phyloP scores from a whole-genome alignment of 1,284 basidiomycete species.

The Phellinidium pouzarii region DNA sequence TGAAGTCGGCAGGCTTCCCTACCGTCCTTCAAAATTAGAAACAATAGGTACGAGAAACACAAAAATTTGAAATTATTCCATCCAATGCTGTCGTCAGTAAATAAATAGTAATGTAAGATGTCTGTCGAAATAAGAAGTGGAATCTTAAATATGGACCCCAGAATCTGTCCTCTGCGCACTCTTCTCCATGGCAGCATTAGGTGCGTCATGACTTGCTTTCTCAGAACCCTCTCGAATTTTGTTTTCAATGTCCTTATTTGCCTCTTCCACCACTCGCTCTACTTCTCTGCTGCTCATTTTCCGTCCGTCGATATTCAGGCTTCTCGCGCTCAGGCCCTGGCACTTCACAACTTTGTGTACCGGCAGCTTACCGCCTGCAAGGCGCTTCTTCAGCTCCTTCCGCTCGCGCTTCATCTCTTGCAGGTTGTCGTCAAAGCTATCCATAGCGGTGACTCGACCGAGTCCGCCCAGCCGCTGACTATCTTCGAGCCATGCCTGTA shows the following conservation, averaged over 20 bases:
- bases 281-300: slow-evolving; percentile 18
- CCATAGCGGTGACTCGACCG: slow-evolving; percentile 29
- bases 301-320: slow-evolving; percentile 11
- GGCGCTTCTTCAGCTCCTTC: slow-evolving; percentile 24
- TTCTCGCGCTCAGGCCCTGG: slow-evolving; percentile 15
- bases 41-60: not conserved
- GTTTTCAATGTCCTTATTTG: slow-evolving; percentile 10
- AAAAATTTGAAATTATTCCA: not conserved
- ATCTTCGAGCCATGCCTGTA: slow-evolving; percentile 31
- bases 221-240: not conserved
- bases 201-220: not conserved
- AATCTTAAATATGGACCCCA: slow-evolving; percentile 7
- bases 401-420: slow-evolving; percentile 28
- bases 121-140: not conserved
- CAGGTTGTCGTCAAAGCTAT: slow-evolving; percentile 24
- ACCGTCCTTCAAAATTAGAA: slow-evolving; percentile 26
- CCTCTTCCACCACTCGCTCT: slow-evolving; percentile 11
- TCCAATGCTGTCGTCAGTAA: not conserved
- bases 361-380: slow-evolving; percentile 15
- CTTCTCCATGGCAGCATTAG: not conserved
- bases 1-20: slow-evolving; percentile 55
- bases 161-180: slow-evolving; percentile 4
- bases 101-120: not conserved
- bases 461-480: slow-evolving; percentile 28
- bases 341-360: slow-evolving; percentile 5